Base-by-base conservation (phyloP, 768 basidiomycete species). In the Hygrophoropsis aurantiaca region DNA sequence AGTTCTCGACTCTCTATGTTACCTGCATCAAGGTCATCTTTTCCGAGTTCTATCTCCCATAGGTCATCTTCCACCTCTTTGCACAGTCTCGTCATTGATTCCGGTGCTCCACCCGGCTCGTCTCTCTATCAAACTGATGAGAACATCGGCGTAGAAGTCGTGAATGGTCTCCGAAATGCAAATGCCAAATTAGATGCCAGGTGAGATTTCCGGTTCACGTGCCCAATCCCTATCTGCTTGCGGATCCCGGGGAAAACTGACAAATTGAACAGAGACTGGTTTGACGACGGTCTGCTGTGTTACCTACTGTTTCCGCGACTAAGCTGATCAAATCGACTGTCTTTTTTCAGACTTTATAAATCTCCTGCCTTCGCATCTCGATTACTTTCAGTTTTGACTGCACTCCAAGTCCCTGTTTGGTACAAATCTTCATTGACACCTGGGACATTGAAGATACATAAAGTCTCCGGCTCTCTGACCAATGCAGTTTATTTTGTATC, bases 401-500 rank as follows among this genome's bases (percentile, higher is more conserved):
- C 71, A 10, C 70, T 91, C 38, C 73, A 73, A 38, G 70, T 87
- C 3, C 78, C 80, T 18, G 70, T 69, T 25, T 92, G 90, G 90
- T 60, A 63, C 32, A 69, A 73, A 18, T 49, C 66, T 2, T 30
- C 27, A 30, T 30, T 71, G 68, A 38, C 68, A 25, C 66, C 79
- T 26, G 64, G 75, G 37, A 65, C 70, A 24, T 59, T 94, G 42
- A 73, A 72, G 45, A 77, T 97, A 53, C 75, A 74, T 61, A 94
- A 87, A 61, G 87, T 94, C 19, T 91, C 94, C 6, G 94, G 95
- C 8, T 87, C 91, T 10, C 69, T 97, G 53, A 99, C 95, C 34
- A 99, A 99, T 66, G 87, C 90, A 46, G 93, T 99, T 46, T 98
- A 91, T 72, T 99, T 98, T 69, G 87, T 97, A 44, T 90, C 94